phyloP scores from a whole-genome alignment of 2,329 filamentous ascomycete genomes.

The Botryotinia narcissicola region DNA sequence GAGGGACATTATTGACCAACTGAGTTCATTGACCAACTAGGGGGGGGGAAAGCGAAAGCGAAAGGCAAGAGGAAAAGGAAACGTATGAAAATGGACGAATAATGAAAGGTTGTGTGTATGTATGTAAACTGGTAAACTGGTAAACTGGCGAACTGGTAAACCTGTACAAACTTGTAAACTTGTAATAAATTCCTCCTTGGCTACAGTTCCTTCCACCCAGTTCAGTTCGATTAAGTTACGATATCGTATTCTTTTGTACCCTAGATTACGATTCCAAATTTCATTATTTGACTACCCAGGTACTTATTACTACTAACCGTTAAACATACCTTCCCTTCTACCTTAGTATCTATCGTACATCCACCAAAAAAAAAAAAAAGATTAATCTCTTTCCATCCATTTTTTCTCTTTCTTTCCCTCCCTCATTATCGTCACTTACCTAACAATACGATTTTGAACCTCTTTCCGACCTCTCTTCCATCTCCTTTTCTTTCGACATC shows the following conservation, averaged over 20 bases:
- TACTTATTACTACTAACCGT: background rate
- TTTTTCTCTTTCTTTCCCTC: background rate
- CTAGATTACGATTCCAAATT: background rate
- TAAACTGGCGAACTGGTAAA: background rate
- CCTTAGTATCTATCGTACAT: background rate
- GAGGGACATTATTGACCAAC: no score
- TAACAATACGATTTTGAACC: background rate
- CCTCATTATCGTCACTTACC: background rate
- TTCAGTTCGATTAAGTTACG: background rate
- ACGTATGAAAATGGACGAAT: background rate
- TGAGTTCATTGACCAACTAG: background rate
- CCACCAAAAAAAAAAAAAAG: background rate
- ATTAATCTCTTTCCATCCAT: slow-evolving; percentile 14
- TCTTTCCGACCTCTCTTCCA: background rate
- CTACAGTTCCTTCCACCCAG: background rate
- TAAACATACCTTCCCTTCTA: background rate
- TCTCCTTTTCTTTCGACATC: background rate
- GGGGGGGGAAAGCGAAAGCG: background rate
- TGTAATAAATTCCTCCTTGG: background rate
- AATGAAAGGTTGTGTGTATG: no score
- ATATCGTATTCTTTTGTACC: background rate
- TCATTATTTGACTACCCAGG: background rate
- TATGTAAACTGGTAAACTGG: background rate
- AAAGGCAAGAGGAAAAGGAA: background rate
- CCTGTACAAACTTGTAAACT: background rate